phyloP scores from a whole-genome alignment of 495 filamentous ascomycete species.

The Podospora appendiculata region DNA sequence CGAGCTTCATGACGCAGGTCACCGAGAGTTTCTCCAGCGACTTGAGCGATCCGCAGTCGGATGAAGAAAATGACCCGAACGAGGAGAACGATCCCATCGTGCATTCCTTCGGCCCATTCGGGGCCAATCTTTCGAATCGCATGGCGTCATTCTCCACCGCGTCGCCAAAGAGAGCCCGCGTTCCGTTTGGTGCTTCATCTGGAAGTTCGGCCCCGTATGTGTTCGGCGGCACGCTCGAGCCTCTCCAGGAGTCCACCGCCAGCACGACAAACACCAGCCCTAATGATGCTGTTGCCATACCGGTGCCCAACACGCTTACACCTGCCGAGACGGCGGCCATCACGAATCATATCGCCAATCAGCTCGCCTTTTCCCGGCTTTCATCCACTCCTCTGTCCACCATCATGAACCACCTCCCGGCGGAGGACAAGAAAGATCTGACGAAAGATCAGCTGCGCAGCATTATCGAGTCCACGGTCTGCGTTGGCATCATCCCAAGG shows the following conservation, averaged over 20 bases:
- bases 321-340: constrained; percentile 30
- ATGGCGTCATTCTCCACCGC: constrained; percentile 64
- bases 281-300: constrained; percentile 2
- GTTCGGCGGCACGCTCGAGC: constrained; percentile 5
- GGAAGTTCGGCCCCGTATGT: background rate
- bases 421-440: constrained; percentile 49
- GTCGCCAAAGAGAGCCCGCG: constrained; percentile 35
- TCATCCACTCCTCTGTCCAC: constrained; percentile 88
- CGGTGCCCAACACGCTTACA: constrained; percentile 25
- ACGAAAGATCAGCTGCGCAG: constrained; percentile 55
- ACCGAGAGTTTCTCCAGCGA: constrained; percentile 48
- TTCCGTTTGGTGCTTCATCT: background rate
- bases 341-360: constrained; percentile 81
- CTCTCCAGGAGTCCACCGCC: constrained; percentile 1
- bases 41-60: constrained; percentile 50
- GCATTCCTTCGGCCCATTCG: constrained; percentile 83
- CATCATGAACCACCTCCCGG: constrained; percentile 76
- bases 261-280: constrained; percentile 7
- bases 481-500: constrained; percentile 79
- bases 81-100: constrained; percentile 91
- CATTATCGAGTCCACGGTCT: constrained; percentile 63
- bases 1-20: constrained; percentile 28
- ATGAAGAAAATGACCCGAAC: constrained; percentile 67
- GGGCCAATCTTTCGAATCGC: constrained; percentile 70
- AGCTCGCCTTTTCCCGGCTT: constrained; percentile 90